Base-by-base conservation (phyloP, 2,329 filamentous ascomycete genomes). In the Pseudopithomyces chartarum region DNA sequence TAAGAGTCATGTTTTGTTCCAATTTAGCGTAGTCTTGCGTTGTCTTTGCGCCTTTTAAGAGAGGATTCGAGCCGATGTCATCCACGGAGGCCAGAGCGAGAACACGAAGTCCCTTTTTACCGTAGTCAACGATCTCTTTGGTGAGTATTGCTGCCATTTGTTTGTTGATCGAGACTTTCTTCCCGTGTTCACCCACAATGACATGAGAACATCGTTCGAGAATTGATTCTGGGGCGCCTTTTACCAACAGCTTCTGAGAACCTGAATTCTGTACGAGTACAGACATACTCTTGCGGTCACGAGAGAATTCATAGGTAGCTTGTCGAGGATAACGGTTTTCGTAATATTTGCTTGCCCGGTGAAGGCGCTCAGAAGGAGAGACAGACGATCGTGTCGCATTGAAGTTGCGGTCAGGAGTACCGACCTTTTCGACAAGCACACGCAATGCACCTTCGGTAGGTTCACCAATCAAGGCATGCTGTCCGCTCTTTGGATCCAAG, bases 251-350 rank as follows among this genome's bases (percentile, higher is more conserved):
- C 74, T 90, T 92, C 79, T 95, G 87, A 51, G 87, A 78, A 48
- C 83, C 81, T 54, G 85, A 88, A 53, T 85, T 84, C 63, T 89
- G 85, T 60, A 96, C 91, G 57, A 98, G 81, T 34, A 99, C 96
- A 46, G 95, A 99, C 95, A 99, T 99, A 78, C 94, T 98, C 86
- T 99, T 99, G 61, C 95, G 87, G 77, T 99, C 95, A 67, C 95
- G 88, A 1, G 95, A 98, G 79, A 99, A 99, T 75, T 99, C 95
- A 68, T 92, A 99, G 11, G 92, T 97, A 8, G 93, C 89, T 55
- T 97, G 83, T 40, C 90, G 87, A 51, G 87, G 86, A 48, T 88
- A 85, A 64, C 86, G 84, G 64, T 87, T 83, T 79, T 96, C 93
- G 74, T 97, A 97, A 78, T 88, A 88, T 62, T 87, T 84, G 80